Base-by-base conservation (phyloP, 768 basidiomycete species). In the Cyclocybe aegerita region DNA sequence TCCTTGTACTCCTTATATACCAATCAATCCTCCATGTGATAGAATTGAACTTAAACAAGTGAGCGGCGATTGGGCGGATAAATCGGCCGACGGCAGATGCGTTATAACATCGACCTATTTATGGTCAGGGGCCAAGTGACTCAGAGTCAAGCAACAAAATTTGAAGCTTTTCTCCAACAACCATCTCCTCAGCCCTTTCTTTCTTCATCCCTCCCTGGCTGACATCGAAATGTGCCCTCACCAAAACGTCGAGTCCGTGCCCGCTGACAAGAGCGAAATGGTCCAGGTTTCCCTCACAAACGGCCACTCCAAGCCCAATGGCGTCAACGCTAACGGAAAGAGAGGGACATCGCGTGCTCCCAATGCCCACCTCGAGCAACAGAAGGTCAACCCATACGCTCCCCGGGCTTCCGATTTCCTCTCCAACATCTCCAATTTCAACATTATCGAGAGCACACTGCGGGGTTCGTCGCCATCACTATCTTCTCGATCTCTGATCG, bases 401-500 rank as follows among this genome's bases (percentile, higher is more conserved):
- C 86, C 93, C 9, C 82, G 93, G n/a, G 90, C 90, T 11, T 83
- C 90, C 15, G 93, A 96, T 69, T 95, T 95, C 69, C 73, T 96
- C 56, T 94, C 88, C 67, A 97, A 97, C 67, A 72, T 92, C 61
- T 92, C 85, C 40, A 93, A 93, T 74, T 94, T 93, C 73, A 91
- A 86, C 70, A 98, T 97, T 71, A 98, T 98, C 65, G 94, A 98
- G 73, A 93, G 90, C 61, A 98, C 96, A 4, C 82, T 98, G 50
- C 77, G 96, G 82, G 93, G 94, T 93, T 37, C 46, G 81, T 74
- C 14, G 6, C 34, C 36, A 37, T 49, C 38, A 38, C 30, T 41
- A 39, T 48, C 36, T 50, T 37, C 36, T 44, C 47, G 52, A 37
- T 50, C 43, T 16, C 37, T 40, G 11, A 46, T 30, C 29, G 9